A percentile compares a stretch with the other conserved stretches of the same genome.
Evolutionary conservation across 257 asterid genomes (phyloP).

Genomic region (Orobanche coerulescens): DNA sequence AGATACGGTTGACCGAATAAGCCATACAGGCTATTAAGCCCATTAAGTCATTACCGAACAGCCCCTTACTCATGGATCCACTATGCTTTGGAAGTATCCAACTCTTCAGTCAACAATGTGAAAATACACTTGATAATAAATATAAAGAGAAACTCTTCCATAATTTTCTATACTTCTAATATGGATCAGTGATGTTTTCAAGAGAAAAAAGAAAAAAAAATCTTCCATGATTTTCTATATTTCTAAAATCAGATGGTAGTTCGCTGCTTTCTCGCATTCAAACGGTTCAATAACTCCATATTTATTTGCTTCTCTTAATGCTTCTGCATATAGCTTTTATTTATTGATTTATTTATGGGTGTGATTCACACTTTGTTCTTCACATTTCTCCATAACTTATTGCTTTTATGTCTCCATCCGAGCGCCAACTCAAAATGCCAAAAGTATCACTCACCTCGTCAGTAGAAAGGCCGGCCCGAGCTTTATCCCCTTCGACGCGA

Average conservation of each 20-base stretch:
- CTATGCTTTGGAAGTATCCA: too few relatives aligned
- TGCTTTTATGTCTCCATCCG: background rate
- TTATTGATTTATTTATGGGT: background rate
- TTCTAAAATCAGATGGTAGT: background rate
- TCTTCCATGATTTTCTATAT: background rate
- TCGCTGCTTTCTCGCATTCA: background rate
- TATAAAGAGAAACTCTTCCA: background rate
- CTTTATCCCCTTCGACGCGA: constrained; percentile 71
- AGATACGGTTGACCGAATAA: too few relatives aligned
- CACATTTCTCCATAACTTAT: background rate
- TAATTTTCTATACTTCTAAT: background rate
- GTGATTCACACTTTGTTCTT: background rate
- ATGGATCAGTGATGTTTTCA: background rate
- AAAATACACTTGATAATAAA: background rate
- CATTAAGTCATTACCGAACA: too few relatives aligned
- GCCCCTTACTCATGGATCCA: too few relatives aligned
- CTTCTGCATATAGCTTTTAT: background rate
- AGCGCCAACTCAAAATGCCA: constrained; percentile 8
- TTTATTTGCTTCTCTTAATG: background rate
- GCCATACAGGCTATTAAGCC: too few relatives aligned
- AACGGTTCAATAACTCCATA: background rate
- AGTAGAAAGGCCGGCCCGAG: constrained; percentile 85
- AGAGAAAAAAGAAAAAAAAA: background rate
- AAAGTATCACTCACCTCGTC: constrained; percentile 56
- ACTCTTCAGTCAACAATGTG: background rate